phyloP scores from a whole-genome alignment of 192 early-diverging fungal species.

The Rhizoclosmatium sp. region DNA sequence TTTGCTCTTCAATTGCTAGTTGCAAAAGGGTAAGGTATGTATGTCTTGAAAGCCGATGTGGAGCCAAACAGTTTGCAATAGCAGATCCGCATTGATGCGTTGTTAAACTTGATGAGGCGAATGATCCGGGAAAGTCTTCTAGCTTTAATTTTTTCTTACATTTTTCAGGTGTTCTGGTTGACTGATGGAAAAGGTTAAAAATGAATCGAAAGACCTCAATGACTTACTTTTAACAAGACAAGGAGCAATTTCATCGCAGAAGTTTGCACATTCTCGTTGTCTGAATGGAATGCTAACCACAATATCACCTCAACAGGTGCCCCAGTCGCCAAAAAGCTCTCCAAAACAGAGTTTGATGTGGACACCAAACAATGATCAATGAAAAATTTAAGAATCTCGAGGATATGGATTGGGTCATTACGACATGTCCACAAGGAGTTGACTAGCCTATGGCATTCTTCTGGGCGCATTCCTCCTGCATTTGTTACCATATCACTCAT shows the following conservation, averaged over 20 bases:
- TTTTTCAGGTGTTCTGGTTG: constrained; percentile 43
- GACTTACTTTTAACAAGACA: constrained; percentile 31
- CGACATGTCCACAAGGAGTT: constrained; percentile 21
- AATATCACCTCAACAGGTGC: constrained; percentile 17
- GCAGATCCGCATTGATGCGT: constrained; percentile 4
- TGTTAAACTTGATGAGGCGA: constrained; percentile 5
- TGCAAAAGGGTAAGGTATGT: constrained; percentile 47
- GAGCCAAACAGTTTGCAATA: constrained; percentile 21
- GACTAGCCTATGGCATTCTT: constrained; percentile 24
- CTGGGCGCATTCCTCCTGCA: constrained; percentile 24
- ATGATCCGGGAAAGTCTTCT: constrained; percentile 40
- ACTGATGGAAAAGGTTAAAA: not conserved
- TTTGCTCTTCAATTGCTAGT: constrained; percentile 43
- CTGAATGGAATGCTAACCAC: constrained; percentile 12
- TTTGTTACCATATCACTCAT: constrained; percentile 6
- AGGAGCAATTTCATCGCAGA: constrained; percentile 25
- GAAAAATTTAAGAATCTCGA: constrained; percentile 19
- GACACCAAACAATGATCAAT: constrained; percentile 22
- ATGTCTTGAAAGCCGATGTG: constrained; percentile 4
- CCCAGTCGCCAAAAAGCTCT: constrained; percentile 19
- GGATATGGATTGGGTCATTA: constrained; percentile 24
- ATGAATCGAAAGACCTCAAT: not conserved
- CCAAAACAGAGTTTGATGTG: constrained; percentile 27
- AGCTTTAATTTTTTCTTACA: constrained; percentile 44
- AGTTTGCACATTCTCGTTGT: constrained; percentile 11